Evolutionary conservation across 768 basidiomycete species (phyloP), one percentile per base, ranked within the genome.

Genomic region (Amanita inopinata): DNA sequence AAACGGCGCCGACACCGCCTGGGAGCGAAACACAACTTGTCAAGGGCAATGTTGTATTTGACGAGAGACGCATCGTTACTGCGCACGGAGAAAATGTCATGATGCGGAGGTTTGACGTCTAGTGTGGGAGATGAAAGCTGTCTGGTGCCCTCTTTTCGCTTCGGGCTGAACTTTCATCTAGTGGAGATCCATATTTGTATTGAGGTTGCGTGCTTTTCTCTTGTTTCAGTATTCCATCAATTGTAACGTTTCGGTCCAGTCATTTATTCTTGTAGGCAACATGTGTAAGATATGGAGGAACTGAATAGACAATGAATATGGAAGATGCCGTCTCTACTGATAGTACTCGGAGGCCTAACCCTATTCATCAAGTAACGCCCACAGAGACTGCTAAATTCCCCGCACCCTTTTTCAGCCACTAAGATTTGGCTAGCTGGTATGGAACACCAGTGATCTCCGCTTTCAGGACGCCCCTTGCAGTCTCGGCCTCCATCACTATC

Each of bases 21-120:
- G 45, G 43, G 24, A 32, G 35, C 20, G 33, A 46, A 36, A 38
- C 52, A 36, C 52, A 46, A 35, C 45, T 53, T 43, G 43, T 49
- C 25, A 61, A 57, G 46, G 71, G 76, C 5, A 69, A 69, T 3
- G 67, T 86, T 33, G 70, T 67, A 18, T 88, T 88, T 56, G 85
- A 88, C 52, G 85, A 87, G 47, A 71, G 82, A 53, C 64, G 77
- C 52, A 83, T 87, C 42, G 69, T 86, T 47, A 81, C 66, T 38
- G 62, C 64, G 3, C 58, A 60, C 18, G 61, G 54, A 31, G 61
- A 58, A 40, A 66, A 65, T 33, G 61, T 78, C 19, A 59, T 69
- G 23, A 63, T 76, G 35, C 67, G 75, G 46, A 64, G 74, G 51
- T 80, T 81, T 50, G 78, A 81, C 58, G 59, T 79, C 35, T 80